Base-by-base conservation (phyloP, 495 filamentous ascomycete genomes). In the Penicillium cinerascens region DNA sequence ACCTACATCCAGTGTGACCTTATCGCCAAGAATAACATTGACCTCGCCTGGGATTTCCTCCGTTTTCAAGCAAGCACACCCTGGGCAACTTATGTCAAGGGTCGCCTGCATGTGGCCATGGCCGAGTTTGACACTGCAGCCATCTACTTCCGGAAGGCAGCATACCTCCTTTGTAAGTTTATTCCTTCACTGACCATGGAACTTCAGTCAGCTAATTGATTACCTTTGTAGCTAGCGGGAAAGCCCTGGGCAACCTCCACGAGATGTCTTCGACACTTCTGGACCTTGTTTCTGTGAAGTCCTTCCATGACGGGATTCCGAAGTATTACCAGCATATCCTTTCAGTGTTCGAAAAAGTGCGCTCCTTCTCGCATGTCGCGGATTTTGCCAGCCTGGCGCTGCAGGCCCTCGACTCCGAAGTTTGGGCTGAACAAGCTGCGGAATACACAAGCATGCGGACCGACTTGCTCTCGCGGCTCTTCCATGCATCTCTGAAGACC, bases 261-360 rank as follows among this genome's bases (percentile, higher is more conserved):
- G 73, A 72, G 22, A 75, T 76, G 68, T 78, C 74, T 49, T 75
- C 80, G 17, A 80, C 79, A 8, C 81, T 93, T 15, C 78, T 96
- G 3, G 79, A 85, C 51, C 78, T 85, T n/a, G 78, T 84, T 11
- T 85, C 92, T 51, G 81, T 80, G 60, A 82, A 84, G 44, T 77
- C 80, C 48, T 85, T 97, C 52, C 83, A 86, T 61, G 81, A 81
- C 45, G 93, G 92, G 8, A 77, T 93, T 25, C 77, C 89, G 4
- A 81, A 83, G 47, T 97, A 96, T 68, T 95, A 92, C 64, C 80
- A 86, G 39, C 95, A 98, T 68, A 80, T 97, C 51, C 79, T 89
- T 15, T 78, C 79, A 20, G 77, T 98, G 7, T 97, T 87, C 64
- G 91, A 96, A 56, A 78, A 83, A 59, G 78, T 79, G 42, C 85